phyloP scores from a whole-genome alignment of 495 filamentous ascomycete genomes.

The Opeltia flavorubescens region DNA sequence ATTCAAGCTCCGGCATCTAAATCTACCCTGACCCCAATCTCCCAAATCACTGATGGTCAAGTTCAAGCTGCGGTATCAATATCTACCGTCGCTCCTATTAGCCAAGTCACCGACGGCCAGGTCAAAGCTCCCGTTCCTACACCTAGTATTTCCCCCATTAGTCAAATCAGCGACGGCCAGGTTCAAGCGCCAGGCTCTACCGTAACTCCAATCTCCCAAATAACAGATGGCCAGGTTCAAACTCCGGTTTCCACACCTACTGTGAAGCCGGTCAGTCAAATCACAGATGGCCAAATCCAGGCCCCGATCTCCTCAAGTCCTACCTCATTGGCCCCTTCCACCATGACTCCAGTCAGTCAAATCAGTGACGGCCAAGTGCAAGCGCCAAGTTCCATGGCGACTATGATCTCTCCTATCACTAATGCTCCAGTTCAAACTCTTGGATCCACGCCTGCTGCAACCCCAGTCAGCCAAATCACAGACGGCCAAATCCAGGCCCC shows the following conservation, averaged over 20 bases:
- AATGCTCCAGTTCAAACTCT: conserved; percentile 18
- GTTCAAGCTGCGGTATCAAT: conserved; percentile 4
- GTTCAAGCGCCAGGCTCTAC: conserved; percentile 5
- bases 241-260: conserved; percentile 20
- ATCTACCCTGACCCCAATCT: not conserved
- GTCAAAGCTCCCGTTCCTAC: conserved; percentile 10
- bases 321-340: conserved; percentile 16
- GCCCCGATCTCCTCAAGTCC: conserved; percentile 6
- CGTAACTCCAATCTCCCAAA: conserved; percentile 23
- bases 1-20: conserved; percentile 11
- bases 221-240: conserved; percentile 40
- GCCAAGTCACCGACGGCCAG: conserved; percentile 18
- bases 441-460: not conserved
- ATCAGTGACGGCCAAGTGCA: not conserved
- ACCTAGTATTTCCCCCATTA: not conserved
- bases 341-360: conserved; percentile 6
- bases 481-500: conserved; percentile 13
- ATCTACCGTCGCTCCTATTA: not conserved
- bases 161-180: conserved; percentile 17
- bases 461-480: conserved; percentile 12
- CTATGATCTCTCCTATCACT: not conserved
- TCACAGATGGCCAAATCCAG: conserved; percentile 16
- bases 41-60: conserved; percentile 24
- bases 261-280: conserved; percentile 2
- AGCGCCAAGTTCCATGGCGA: not conserved